phyloP scores from a whole-genome alignment of 768 basidiomycete genomes.

The Pulveroboletus ravenelii region DNA sequence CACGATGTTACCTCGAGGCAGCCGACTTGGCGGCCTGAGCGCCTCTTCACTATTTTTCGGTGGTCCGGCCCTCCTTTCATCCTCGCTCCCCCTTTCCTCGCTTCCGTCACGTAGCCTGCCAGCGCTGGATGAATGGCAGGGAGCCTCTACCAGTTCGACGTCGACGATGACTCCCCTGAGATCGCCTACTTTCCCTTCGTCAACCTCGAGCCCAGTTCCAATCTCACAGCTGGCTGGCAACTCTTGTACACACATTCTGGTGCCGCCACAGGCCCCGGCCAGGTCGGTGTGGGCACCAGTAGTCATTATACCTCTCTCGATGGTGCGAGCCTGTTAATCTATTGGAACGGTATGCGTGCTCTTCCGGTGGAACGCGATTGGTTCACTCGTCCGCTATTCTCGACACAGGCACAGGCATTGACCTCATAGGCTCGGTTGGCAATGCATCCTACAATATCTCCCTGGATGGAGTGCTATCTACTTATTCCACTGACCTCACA shows the following conservation, averaged over 20 bases:
- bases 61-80: background rate
- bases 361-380: background rate
- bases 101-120: constrained; percentile 3
- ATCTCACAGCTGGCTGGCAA: constrained; percentile 62
- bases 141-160: constrained; percentile 33
- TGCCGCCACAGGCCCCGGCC: constrained; percentile 38
- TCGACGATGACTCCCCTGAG: constrained; percentile 66
- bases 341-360: constrained; percentile 55
- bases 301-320: constrained; percentile 58
- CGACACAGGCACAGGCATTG: constrained; percentile 56
- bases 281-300: constrained; percentile 51
- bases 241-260: constrained; percentile 53
- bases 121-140: constrained; percentile 33
- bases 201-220: constrained; percentile 48
- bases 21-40: constrained; percentile 16
- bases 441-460: constrained; percentile 42
- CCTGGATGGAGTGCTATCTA: constrained; percentile 44
- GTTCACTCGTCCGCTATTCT: constrained; percentile 2
- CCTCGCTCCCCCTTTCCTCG: constrained; percentile 10
- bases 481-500: constrained; percentile 22
- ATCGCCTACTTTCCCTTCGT: constrained; percentile 57
- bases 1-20: constrained; percentile 31
- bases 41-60: constrained; percentile 14
- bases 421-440: constrained; percentile 50
- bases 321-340: constrained; percentile 51